These are phyloP conservation scores for Amaranthus cruentus DNA, from an alignment of 148 eudicot species.

Conservation along the genomic window DNA sequence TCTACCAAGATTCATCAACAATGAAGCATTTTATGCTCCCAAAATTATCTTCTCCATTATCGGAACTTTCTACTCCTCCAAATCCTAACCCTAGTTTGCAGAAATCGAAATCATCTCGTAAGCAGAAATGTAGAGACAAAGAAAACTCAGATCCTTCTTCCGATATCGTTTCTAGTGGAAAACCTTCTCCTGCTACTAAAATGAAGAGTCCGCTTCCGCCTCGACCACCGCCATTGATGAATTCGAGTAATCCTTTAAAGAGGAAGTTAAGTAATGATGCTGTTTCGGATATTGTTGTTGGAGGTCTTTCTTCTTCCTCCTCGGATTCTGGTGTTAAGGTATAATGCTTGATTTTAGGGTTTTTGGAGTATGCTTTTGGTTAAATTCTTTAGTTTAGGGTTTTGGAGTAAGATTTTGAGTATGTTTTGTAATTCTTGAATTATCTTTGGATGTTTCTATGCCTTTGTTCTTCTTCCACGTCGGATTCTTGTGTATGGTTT, in stretches of 20 bases:
- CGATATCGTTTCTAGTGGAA: slow-evolving; percentile 10
- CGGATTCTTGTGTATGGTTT: too few relatives aligned
- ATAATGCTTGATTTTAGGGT: slow-evolving; percentile 6
- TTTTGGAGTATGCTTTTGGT: not conserved
- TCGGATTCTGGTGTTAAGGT: slow-evolving; percentile 78
- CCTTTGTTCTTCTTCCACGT: too few relatives aligned
- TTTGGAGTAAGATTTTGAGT: not conserved
- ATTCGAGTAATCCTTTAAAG: slow-evolving; percentile 19
- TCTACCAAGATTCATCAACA: not conserved
- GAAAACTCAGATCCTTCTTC: slow-evolving; percentile 54
- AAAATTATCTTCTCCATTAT: slow-evolving; percentile 32
- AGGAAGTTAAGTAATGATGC: slow-evolving; percentile 24
- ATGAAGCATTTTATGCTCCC: slow-evolving; percentile 78
- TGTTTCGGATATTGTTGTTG: slow-evolving; percentile 12
- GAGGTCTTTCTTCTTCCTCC: slow-evolving; percentile 29
- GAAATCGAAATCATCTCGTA: slow-evolving; percentile 36
- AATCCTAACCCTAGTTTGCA: slow-evolving; percentile 38
- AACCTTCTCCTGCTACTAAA: slow-evolving; percentile 20
- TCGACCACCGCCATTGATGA: slow-evolving; percentile 18
- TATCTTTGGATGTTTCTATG: too few relatives aligned
- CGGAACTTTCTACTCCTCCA: slow-evolving; percentile 29
- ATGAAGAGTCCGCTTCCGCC: slow-evolving; percentile 28
- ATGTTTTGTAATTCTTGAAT: not conserved
- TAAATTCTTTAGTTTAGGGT: not conserved
- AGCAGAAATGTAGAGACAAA: slow-evolving; percentile 44